Conservation (phyloP, 2,329 filamentous ascomycete species). For the Fusarium continuum region DNA sequence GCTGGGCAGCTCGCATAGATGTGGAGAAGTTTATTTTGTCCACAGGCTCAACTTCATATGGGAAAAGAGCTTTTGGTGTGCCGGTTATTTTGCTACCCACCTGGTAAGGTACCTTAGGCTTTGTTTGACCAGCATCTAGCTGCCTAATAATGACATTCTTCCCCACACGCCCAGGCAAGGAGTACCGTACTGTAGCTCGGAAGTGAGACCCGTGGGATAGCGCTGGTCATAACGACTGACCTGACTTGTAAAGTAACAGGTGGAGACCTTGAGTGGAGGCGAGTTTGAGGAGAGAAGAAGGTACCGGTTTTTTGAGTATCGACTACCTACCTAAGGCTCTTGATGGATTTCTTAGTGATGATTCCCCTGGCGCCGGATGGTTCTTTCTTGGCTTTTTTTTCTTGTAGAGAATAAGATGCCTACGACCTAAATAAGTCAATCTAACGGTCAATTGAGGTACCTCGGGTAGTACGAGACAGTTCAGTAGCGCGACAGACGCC, state of each 20-base stretch:
- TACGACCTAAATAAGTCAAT: too few relatives aligned
- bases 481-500: slow-evolving; percentile 32
- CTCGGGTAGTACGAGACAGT: neutral
- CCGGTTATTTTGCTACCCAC: too few relatives aligned
- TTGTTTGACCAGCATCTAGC: too few relatives aligned
- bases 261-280: neutral
- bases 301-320: neutral
- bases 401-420: neutral
- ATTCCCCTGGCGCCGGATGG: neutral
- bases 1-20: too few relatives aligned
- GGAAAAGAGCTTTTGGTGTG: too few relatives aligned
- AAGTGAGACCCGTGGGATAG: too few relatives aligned
- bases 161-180: too few relatives aligned
- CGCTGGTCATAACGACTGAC: slow-evolving; percentile 1
- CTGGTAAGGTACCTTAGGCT: too few relatives aligned
- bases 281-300: slow-evolving; percentile 17
- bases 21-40: too few relatives aligned
- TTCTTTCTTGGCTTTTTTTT: neutral
- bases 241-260: neutral
- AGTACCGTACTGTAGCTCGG: too few relatives aligned
- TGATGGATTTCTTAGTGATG: neutral
- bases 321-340: neutral
- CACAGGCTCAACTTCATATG: too few relatives aligned
- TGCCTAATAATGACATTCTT: neutral
- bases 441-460: neutral